Percentiles rank a stretch among this genome's conserved stretches.
These are phyloP conservation scores for Russula emetica DNA, from an alignment of 768 basidiomycete species.

Conservation along the genomic window DNA sequence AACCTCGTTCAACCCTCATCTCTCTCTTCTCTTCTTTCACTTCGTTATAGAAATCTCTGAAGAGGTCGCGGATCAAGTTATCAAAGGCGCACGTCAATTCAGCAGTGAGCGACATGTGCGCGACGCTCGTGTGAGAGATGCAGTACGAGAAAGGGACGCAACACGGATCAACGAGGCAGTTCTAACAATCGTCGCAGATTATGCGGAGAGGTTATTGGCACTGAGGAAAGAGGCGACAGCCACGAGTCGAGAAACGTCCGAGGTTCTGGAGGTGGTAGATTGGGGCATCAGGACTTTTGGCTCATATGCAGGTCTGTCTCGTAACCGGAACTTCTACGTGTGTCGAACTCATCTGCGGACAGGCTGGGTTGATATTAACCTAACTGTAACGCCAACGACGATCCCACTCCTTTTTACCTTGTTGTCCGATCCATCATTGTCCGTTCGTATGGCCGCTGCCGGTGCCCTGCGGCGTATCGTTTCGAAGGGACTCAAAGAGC, in stretches of 20 bases:
- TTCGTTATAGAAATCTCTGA: constrained; percentile 92
- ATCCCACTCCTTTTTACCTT: constrained; percentile 81
- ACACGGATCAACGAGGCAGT: constrained; percentile 82
- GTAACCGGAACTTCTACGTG: background rate
- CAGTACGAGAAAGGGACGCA: constrained; percentile 87
- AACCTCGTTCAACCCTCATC: constrained; percentile 71
- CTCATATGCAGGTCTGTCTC: constrained; percentile 84
- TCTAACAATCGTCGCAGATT: constrained; percentile 73
- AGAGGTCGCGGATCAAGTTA: constrained; percentile 93
- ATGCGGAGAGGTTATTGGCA: constrained; percentile 51
- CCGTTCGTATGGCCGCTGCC: constrained; percentile 80
- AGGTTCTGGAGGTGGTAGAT: constrained; percentile 75
- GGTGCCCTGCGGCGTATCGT: constrained; percentile 78
- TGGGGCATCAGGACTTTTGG: constrained; percentile 90
- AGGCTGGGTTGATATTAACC: constrained; percentile 98
- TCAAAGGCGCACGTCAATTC: constrained; percentile 81
- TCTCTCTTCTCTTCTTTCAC: constrained; percentile 86
- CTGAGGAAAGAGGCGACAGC: constrained; percentile 46
- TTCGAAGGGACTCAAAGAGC: constrained; percentile 90
- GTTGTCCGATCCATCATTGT: constrained; percentile 69
- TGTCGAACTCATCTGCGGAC: constrained; percentile 16
- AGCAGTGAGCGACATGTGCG: constrained; percentile 66
- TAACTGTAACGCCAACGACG: constrained; percentile 88
- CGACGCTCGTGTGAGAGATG: constrained; percentile 83
- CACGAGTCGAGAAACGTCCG: constrained; percentile 51